Conservation (phyloP, 1,139 yeast species). For the Blastobotrys persicus region DNA sequence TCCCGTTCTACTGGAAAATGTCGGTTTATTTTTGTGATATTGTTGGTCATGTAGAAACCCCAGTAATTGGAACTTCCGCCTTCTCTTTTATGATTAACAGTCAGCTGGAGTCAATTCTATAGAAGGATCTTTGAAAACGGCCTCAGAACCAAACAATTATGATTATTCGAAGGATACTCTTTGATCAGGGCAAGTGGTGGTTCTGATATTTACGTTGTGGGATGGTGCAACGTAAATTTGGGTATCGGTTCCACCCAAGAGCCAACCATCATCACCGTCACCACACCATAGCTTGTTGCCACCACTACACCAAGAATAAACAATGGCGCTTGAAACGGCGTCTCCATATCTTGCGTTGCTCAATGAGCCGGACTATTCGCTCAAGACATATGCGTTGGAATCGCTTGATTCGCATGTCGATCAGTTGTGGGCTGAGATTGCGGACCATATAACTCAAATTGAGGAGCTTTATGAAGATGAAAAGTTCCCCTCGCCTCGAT, state of each 20-base stretch:
- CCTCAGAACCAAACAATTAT: no score
- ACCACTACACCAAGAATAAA: conserved; percentile 4
- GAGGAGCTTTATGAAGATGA: conserved; percentile 91
- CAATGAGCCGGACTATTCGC: conserved; percentile 71
- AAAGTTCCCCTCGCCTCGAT: conserved; percentile 65
- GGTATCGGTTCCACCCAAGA: conserved; percentile 3
- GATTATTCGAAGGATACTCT: no score
- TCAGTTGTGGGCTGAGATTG: conserved; percentile 96
- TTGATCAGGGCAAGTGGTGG: background rate
- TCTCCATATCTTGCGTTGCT: conserved; percentile 88
- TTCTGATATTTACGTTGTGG: background rate
- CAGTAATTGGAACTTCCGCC: no score
- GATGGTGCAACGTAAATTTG: background rate
- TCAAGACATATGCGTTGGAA: conserved; percentile 81
- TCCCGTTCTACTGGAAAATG: no score
- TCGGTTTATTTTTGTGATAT: no score
- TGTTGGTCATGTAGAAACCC: no score
- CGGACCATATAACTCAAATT: conserved; percentile 78
- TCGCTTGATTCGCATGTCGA: conserved; percentile 82
- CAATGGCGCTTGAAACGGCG: conserved; percentile 42
- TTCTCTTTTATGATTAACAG: no score
- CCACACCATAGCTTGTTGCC: conserved; percentile 1
- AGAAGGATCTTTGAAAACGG: no score
- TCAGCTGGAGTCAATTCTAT: no score
- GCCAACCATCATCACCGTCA: conserved; percentile 1